A percentile compares a stretch with the other conserved stretches of the same genome.
phyloP scores from a whole-genome alignment of 2,329 filamentous ascomycete species.

The Talaromyces sp. region DNA sequence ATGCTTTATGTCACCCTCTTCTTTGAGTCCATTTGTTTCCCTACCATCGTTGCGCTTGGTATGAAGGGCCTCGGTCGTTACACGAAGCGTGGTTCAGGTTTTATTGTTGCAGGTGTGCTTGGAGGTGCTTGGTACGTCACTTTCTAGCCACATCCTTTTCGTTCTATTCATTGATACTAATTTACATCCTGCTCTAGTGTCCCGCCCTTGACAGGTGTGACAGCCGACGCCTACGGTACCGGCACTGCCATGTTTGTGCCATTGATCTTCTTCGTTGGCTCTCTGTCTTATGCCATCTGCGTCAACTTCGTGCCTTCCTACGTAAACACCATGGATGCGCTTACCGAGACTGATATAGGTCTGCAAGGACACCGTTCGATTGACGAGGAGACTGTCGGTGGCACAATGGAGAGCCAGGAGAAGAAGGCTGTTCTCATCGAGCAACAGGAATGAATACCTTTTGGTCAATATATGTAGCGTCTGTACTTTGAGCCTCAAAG shows the following conservation, averaged over 20 bases:
- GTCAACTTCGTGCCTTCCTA: constrained; percentile 68
- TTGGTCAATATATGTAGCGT: neutral
- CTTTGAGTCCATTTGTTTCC: constrained; percentile 55
- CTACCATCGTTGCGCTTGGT: constrained; percentile 70
- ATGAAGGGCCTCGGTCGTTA: constrained; percentile 72
- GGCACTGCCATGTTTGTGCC: constrained; percentile 66
- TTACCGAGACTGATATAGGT: constrained; percentile 47
- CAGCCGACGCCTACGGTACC: constrained; percentile 63
- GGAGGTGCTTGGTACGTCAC: constrained; percentile 64
- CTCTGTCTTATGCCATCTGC: constrained; percentile 55
- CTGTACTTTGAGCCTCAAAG: neutral
- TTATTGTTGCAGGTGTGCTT: constrained; percentile 67
- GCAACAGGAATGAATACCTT: neutral
- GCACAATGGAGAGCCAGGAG: neutral
- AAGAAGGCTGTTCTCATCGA: neutral
- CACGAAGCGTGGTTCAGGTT: constrained; percentile 64
- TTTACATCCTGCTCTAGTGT: neutral
- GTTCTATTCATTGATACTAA: neutral
- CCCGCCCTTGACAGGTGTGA: constrained; percentile 66
- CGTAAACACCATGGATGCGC: constrained; percentile 58
- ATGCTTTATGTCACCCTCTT: constrained; percentile 27
- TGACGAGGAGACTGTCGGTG: neutral
- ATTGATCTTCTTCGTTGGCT: constrained; percentile 56
- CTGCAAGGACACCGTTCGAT: neutral
- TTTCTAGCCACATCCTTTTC: neutral